These are phyloP conservation scores for Spergularia marina DNA, from an alignment of 148 eudicot genomes.

Conservation along the genomic window DNA sequence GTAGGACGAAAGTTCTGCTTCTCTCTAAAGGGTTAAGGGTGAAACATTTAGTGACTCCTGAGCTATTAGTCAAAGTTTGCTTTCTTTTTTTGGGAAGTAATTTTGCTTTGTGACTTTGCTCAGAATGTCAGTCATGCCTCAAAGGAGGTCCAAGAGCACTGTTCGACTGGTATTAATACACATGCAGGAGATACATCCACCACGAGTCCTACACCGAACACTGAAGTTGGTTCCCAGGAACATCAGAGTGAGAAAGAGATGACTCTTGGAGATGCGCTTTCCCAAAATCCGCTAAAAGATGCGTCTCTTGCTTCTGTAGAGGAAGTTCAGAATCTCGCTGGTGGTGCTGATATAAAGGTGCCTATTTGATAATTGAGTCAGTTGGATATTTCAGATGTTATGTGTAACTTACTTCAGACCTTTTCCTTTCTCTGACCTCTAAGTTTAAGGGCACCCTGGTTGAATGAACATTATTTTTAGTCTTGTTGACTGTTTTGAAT, in stretches of 20 bases:
- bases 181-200: slow-evolving; percentile 38
- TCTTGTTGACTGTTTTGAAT: slow-evolving; percentile 14
- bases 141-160: slow-evolving; percentile 41
- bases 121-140: slow-evolving; percentile 36
- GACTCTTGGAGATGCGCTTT: slow-evolving; percentile 52
- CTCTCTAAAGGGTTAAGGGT: not conserved
- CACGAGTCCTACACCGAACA: slow-evolving; percentile 35
- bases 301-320: slow-evolving; percentile 73
- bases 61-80: not conserved
- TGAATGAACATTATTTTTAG: not conserved
- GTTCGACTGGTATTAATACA: slow-evolving; percentile 35
- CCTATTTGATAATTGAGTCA: slow-evolving; percentile 3
- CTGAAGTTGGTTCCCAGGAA: slow-evolving; percentile 42
- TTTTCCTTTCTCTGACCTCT: not conserved
- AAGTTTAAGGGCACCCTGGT: slow-evolving; percentile 9
- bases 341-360: slow-evolving; percentile 98
- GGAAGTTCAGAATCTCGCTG: slow-evolving; percentile 89
- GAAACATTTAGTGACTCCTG: not conserved
- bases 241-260: slow-evolving; percentile 50
- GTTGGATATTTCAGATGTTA: slow-evolving; percentile 14
- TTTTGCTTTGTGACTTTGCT: slow-evolving; percentile 14
- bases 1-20: not conserved
- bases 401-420: slow-evolving; percentile 6
- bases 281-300: slow-evolving; percentile 46
- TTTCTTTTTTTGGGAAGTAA: not conserved